Evolutionary conservation across 208 protist species (phyloP).

Genomic region (Leishmania mexicana): DNA sequence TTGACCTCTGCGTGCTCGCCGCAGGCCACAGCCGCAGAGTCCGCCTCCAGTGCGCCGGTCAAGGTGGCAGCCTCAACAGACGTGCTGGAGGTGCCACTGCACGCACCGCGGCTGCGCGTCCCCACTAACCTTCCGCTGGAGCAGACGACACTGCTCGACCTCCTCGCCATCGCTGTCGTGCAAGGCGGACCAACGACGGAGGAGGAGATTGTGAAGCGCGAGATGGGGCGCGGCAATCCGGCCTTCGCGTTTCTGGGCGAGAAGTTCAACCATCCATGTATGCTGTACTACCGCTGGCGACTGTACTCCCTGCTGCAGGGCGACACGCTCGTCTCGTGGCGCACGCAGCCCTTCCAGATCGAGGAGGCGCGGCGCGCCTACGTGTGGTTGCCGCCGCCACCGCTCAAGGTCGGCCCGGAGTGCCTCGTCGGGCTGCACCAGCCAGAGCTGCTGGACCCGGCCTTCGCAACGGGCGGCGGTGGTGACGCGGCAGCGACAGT

Average conservation of each 20-base stretch:
- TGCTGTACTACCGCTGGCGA: conserved; percentile 89
- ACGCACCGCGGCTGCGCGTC: conserved; percentile 30
- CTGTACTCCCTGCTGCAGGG: conserved; percentile 86
- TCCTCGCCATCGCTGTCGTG: conserved; percentile 62
- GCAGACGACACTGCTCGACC: conserved; percentile 63
- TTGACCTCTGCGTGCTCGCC: not conserved
- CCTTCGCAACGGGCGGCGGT: not conserved
- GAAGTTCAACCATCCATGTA: conserved; percentile 51
- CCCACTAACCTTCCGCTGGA: conserved; percentile 56
- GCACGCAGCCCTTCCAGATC: conserved; percentile 77
- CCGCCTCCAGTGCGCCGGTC: not conserved
- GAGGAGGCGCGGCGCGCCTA: conserved; percentile 54
- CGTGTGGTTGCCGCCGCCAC: conserved; percentile 74
- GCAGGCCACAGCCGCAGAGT: not conserved
- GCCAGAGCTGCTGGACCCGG: conserved; percentile 9
- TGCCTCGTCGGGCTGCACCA: conserved; percentile 36
- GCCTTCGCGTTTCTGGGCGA: conserved; percentile 68
- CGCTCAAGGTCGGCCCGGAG: conserved; percentile 44
- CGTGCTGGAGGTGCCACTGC: conserved; percentile 20
- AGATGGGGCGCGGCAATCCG: conserved; percentile 51
- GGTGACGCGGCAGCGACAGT: not conserved
- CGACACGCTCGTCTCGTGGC: conserved; percentile 66
- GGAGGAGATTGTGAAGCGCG: conserved; percentile 75
- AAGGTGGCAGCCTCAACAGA: conserved; percentile 8
- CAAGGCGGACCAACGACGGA: conserved; percentile 77